Evolutionary conservation across 2,329 filamentous ascomycete species (phyloP), one percentile per base, ranked within the genome.

Genomic region (Neofusicoccum sp.): DNA sequence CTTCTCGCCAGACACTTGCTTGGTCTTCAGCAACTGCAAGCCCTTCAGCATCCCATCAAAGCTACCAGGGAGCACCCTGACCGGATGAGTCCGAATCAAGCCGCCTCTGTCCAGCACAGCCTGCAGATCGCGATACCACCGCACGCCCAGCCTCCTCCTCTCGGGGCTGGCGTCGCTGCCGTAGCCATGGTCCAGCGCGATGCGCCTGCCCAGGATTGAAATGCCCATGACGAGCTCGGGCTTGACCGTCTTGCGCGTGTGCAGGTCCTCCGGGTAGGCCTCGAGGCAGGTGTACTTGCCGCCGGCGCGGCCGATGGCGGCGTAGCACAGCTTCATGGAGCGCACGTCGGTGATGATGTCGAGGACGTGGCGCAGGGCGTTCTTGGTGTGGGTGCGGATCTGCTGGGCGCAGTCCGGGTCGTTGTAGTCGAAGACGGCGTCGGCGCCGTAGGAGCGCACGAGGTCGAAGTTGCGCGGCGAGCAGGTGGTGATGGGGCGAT

Each of bases 391-490:
- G 38, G 74, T 70, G 36, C 75, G 74, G 69, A 85, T 84, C 61
- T 81, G 75, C 34, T 71, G 69, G 16, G 77, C 75, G 62, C 72
- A 76, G 2, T 67, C 70, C 1, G 73, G 63, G 0, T 65, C 68
- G 9, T 75, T 75, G 74, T 85, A 84, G 70, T 84, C 78, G 64
- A 83, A 82, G 14, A 75, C 75, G 49, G 72, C 71, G 60, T 77
- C 74, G 1, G 81, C 81, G 26, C 83, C 83, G 11, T 80, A 71
- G 3, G 67, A 70, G 63, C 76, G 77, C 3, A 80, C 71, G 12
- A 82, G 76, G 3, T 77, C 73, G 68, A 79, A 80, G 69, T 82
- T 83, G 58, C 71, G 73, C 1, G 78, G 73, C 0, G 79, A 82
- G 60, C 76, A 76, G n/a, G 78, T 81, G 4, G 78, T 73, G 48